Evolutionary conservation across 208 protist species (phyloP).

Genomic region (Trypanosoma congolense): DNA sequence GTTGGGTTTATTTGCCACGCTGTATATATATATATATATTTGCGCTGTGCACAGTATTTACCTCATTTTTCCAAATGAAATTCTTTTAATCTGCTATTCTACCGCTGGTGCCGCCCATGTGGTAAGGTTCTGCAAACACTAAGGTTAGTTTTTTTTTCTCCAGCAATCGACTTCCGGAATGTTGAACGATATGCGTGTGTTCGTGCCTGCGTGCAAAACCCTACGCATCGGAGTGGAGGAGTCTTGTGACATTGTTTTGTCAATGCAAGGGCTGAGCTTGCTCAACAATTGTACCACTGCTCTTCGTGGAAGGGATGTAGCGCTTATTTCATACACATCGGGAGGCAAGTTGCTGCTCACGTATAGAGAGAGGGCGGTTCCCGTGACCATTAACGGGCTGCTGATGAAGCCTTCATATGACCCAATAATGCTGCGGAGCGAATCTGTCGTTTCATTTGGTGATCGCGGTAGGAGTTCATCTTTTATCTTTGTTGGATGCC

Average conservation of each 20-base stretch:
- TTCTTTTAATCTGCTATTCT: too few relatives aligned
- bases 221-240: conserved; percentile 8
- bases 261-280: not conserved
- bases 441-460: conserved; percentile 10
- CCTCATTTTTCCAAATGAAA: too few relatives aligned
- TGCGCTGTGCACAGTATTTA: too few relatives aligned
- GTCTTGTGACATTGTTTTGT: conserved; percentile 15
- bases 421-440: not conserved
- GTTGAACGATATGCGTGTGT: not conserved
- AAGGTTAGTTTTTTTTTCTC: not conserved
- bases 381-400: conserved; percentile 8
- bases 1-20: too few relatives aligned
- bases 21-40: too few relatives aligned
- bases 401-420: not conserved
- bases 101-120: too few relatives aligned
- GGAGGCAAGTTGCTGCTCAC: conserved; percentile 6
- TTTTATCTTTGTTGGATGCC: conserved; percentile 14
- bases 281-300: not conserved
- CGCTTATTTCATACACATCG: conserved; percentile 7
- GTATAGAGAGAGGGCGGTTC: not conserved
- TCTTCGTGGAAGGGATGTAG: conserved; percentile 1
- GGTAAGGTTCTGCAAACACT: too few relatives aligned
- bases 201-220: not conserved
- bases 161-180: not conserved
- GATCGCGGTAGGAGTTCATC: not conserved